phyloP scores from a whole-genome alignment of 2,329 filamentous ascomycete genomes.

The Colletotrichum eleusines region DNA sequence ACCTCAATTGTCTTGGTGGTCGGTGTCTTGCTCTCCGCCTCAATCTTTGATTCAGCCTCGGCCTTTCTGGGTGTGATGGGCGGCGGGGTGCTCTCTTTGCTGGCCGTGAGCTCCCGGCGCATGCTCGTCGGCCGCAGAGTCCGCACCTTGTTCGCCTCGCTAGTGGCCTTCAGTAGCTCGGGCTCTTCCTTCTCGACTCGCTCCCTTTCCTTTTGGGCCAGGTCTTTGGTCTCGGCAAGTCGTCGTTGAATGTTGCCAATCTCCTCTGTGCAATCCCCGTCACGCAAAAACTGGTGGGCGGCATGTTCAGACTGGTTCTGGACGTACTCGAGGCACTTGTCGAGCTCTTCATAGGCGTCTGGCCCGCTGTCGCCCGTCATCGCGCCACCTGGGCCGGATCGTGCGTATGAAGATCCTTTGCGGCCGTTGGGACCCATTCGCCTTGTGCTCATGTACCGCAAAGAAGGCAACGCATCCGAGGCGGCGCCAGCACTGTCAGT shows the following conservation, averaged over 20 bases:
- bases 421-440: slow-evolving; percentile 47
- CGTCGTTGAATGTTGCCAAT: slow-evolving; percentile 76
- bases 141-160: slow-evolving; percentile 57
- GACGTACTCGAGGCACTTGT: slow-evolving; percentile 82
- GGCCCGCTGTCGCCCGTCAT: slow-evolving; percentile 43
- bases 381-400: slow-evolving; percentile 27
- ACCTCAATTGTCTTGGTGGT: slow-evolving; percentile 24
- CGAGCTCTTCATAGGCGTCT: slow-evolving; percentile 78
- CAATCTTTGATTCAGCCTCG: slow-evolving; percentile 49
- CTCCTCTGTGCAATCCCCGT: slow-evolving; percentile 85
- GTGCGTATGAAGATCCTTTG: slow-evolving; percentile 33
- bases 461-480: slow-evolving; percentile 53
- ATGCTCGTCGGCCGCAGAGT: slow-evolving; percentile 66
- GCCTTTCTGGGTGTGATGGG: slow-evolving; percentile 44
- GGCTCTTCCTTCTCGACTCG: slow-evolving; percentile 67
- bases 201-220: slow-evolving; percentile 70
- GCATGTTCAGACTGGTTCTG: slow-evolving; percentile 87
- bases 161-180: slow-evolving; percentile 54
- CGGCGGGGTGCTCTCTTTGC: slow-evolving; percentile 42
- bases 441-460: slow-evolving; percentile 56
- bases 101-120: slow-evolving; percentile 57
- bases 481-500: slow-evolving; percentile 26
- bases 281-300: slow-evolving; percentile 89
- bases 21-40: slow-evolving; percentile 40
- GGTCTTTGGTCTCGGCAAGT: slow-evolving; percentile 72